Conservation (phyloP, 2,329 filamentous ascomycete genomes). For the Phialemoniopsis sp. region DNA sequence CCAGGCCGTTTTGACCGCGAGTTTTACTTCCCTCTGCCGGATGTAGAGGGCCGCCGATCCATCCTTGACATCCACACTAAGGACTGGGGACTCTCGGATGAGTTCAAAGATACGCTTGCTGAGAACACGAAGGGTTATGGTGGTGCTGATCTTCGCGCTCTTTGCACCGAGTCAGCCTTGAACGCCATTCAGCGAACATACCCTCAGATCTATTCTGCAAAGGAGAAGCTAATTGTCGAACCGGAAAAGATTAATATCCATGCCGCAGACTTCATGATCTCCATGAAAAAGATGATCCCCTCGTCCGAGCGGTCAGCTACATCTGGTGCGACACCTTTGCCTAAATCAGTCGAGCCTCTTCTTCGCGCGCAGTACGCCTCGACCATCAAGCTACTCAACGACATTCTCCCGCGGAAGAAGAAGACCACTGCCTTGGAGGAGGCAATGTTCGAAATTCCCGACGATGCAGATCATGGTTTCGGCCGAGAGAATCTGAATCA, state of each 20-base stretch:
- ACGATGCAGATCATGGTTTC: slow-evolving; percentile 80
- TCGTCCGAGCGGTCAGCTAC: slow-evolving; percentile 89
- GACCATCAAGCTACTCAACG: slow-evolving; percentile 67
- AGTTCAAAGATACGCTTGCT: slow-evolving; percentile 80
- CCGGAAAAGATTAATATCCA: slow-evolving; percentile 79
- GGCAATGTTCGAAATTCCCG: slow-evolving; percentile 83
- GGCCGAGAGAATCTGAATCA: slow-evolving; percentile 70
- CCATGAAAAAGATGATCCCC: slow-evolving; percentile 91
- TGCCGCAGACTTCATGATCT: slow-evolving; percentile 95
- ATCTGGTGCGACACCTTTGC: slow-evolving; percentile 77
- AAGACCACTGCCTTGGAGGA: slow-evolving; percentile 88
- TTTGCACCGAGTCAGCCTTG: slow-evolving; percentile 92
- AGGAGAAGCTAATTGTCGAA: slow-evolving; percentile 86
- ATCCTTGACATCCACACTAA: slow-evolving; percentile 96
- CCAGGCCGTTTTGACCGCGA: slow-evolving; percentile 95
- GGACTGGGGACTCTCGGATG: slow-evolving; percentile 78
- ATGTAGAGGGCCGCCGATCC: slow-evolving; percentile 70
- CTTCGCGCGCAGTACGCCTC: slow-evolving; percentile 66
- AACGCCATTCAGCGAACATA: slow-evolving; percentile 95
- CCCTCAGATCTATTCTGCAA: slow-evolving; percentile 90
- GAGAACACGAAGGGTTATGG: slow-evolving; percentile 89
- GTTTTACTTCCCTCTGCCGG: slow-evolving; percentile 94
- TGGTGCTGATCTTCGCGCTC: slow-evolving; percentile 86
- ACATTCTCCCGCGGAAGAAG: slow-evolving; percentile 79
- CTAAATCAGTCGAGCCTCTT: slow-evolving; percentile 75